Evolutionary conservation across 352 stramenopile genomes (phyloP).

Genomic region (Phytophthora cactorum): DNA sequence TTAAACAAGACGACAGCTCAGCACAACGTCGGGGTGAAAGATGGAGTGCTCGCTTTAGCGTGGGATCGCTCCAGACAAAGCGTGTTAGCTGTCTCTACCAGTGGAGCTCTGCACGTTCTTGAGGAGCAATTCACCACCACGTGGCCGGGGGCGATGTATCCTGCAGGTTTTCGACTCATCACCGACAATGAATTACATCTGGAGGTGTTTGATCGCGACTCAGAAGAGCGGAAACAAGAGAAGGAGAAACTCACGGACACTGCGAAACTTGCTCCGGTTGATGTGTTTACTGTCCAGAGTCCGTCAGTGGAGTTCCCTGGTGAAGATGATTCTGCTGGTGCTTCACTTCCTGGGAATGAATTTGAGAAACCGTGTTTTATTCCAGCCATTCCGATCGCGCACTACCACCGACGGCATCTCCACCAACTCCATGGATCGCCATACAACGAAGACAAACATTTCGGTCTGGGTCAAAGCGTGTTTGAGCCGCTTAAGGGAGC

Average conservation of each 20-base stretch:
- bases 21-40: conserved; percentile 80
- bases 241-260: conserved; percentile 35
- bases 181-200: conserved; percentile 82
- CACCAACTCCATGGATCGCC: conserved; percentile 43
- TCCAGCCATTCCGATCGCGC: conserved; percentile 64
- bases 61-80: conserved; percentile 66
- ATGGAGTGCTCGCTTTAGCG: conserved; percentile 64
- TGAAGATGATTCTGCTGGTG: conserved; percentile 6
- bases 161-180: conserved; percentile 76
- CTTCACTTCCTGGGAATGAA: conserved; percentile 18
- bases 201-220: conserved; percentile 40
- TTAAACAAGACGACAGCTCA: conserved; percentile 49
- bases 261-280: conserved; percentile 29
- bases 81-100: conserved; percentile 71
- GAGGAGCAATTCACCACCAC: conserved; percentile 79
- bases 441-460: conserved; percentile 76
- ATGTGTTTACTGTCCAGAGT: conserved; percentile 50
- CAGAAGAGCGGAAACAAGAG: conserved; percentile 39
- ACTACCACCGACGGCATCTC: conserved; percentile 58
- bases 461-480: conserved; percentile 72
- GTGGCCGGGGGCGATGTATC: conserved; percentile 88
- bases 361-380: conserved; percentile 45
- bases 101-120: conserved; percentile 68
- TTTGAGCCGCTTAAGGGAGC: conserved; percentile 71
- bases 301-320: conserved; percentile 26